Conservation (phyloP, 2,329 filamentous ascomycete genomes). For the Alternaria brassicicola region DNA sequence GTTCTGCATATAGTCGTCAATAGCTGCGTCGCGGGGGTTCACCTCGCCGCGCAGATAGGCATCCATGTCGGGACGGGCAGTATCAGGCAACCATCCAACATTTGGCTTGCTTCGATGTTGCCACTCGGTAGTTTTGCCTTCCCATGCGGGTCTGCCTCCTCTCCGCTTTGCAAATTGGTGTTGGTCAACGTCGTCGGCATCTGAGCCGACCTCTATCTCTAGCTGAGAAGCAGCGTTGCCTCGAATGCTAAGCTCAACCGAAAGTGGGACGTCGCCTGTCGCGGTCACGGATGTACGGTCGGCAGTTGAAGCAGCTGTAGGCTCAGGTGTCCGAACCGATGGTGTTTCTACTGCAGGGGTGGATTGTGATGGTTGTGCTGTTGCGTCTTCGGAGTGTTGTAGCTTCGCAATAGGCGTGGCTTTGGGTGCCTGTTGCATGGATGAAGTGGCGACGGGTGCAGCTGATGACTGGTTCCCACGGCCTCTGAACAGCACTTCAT, state of each 20-base stretch:
- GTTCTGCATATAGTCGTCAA: slow-evolving; percentile 75
- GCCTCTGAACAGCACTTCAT: slow-evolving; percentile 63
- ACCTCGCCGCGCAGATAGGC: slow-evolving; percentile 27
- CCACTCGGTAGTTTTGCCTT: slow-evolving; percentile 39
- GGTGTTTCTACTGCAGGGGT: background rate
- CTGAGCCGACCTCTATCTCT: slow-evolving; percentile 24
- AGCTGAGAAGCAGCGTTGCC: slow-evolving; percentile 1
- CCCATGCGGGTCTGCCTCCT: slow-evolving; percentile 39
- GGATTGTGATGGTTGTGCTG: background rate
- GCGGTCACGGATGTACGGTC: slow-evolving; percentile 1
- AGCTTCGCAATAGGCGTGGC: background rate
- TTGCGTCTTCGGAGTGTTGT: background rate
- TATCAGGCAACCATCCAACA: slow-evolving; percentile 42
- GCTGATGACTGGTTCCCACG: slow-evolving; percentile 22
- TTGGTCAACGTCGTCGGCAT: slow-evolving; percentile 31
- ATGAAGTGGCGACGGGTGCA: slow-evolving; percentile 1
- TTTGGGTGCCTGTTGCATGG: background rate
- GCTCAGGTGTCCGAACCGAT: background rate
- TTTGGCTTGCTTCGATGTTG: slow-evolving; percentile 44
- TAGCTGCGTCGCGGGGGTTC: slow-evolving; percentile 46
- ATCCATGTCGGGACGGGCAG: slow-evolving; percentile 30
- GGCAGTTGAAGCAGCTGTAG: slow-evolving; percentile 6
- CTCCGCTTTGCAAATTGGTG: slow-evolving; percentile 34
- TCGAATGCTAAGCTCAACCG: slow-evolving; percentile 16
- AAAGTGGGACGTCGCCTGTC: background rate